phyloP scores from a whole-genome alignment of 495 filamentous ascomycete species.

The Chlorociboria aeruginascens region DNA sequence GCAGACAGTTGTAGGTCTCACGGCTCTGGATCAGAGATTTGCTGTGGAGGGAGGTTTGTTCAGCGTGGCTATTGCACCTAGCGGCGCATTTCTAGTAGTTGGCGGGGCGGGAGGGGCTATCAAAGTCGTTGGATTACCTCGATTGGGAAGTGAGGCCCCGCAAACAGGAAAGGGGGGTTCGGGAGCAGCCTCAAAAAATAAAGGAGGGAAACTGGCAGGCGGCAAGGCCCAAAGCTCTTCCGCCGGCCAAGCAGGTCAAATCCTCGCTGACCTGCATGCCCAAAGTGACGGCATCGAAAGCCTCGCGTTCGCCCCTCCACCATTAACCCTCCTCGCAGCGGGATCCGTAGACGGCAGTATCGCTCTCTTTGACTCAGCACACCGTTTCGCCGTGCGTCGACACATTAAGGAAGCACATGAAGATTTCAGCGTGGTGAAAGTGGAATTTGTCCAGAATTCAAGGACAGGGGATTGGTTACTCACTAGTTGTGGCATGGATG shows the following conservation, averaged over 20 bases:
- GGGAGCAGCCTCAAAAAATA: constrained; percentile 32
- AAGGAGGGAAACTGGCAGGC: constrained; percentile 25
- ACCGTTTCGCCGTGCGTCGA: constrained; percentile 68
- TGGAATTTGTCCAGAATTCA: constrained; percentile 62
- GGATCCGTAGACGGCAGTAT: constrained; percentile 88
- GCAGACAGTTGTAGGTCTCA: constrained; percentile 69
- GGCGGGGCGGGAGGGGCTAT: constrained; percentile 81
- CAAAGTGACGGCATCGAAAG: constrained; percentile 79
- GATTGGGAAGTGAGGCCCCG: constrained; percentile 34
- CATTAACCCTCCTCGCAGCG: constrained; percentile 68
- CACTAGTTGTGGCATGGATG: constrained; percentile 77
- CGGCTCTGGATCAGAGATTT: constrained; percentile 75
- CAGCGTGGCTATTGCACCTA: constrained; percentile 70
- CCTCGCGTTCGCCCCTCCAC: constrained; percentile 66
- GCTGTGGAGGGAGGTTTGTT: constrained; percentile 84
- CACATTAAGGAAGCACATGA: constrained; percentile 75
- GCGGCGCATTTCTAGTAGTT: constrained; percentile 64
- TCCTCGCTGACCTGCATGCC: constrained; percentile 50
- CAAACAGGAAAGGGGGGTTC: constrained; percentile 25
- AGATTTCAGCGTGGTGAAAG: constrained; percentile 74
- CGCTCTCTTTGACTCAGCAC: constrained; percentile 72
- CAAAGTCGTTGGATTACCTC: constrained; percentile 72
- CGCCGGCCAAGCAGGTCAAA: constrained; percentile 60
- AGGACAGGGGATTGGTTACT: constrained; percentile 44
- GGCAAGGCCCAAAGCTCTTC: constrained; percentile 27